Evolutionary conservation across 768 basidiomycete genomes (phyloP).

Genomic region (Serendipita sp.): DNA sequence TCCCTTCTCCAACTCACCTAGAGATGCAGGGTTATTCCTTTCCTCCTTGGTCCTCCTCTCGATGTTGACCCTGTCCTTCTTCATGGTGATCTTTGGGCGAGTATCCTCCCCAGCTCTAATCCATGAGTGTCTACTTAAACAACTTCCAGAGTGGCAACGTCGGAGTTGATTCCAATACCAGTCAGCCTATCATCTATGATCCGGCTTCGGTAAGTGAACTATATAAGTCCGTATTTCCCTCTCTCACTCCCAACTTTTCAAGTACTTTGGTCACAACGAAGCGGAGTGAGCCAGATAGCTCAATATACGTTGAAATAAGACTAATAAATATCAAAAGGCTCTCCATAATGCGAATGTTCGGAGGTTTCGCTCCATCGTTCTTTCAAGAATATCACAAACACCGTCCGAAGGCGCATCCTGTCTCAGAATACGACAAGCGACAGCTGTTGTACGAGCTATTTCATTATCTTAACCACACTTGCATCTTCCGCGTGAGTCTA

Average conservation of each 20-base stretch:
- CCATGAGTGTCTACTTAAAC: background rate
- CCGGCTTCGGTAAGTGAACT: conserved; percentile 36
- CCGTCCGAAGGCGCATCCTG: conserved; percentile 48
- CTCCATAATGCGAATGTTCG: conserved; percentile 65
- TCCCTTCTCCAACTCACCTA: conserved; percentile 17
- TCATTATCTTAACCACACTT: conserved; percentile 69
- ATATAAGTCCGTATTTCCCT: background rate
- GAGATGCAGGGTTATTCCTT: conserved; percentile 42
- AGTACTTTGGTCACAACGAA: conserved; percentile 64
- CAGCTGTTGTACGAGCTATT: conserved; percentile 61
- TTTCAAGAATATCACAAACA: conserved; percentile 48
- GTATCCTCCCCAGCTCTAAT: conserved; percentile 13
- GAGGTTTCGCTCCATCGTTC: conserved; percentile 51
- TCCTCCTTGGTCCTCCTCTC: conserved; percentile 38
- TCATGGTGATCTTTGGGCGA: conserved; percentile 71
- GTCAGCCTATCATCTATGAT: conserved; percentile 56
- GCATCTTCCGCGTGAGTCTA: conserved; percentile 54
- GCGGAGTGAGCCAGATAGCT: conserved; percentile 41
- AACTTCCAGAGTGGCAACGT: conserved; percentile 50
- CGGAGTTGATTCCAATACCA: conserved; percentile 37
- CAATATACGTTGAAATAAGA: background rate
- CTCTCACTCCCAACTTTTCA: background rate
- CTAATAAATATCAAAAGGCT: conserved; percentile 28
- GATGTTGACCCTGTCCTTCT: conserved; percentile 49
- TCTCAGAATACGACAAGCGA: conserved; percentile 45